A percentile compares a stretch with the other conserved stretches of the same genome.
Evolutionary conservation across 768 basidiomycete species (phyloP).

Genomic region (Boletus sensibilis): DNA sequence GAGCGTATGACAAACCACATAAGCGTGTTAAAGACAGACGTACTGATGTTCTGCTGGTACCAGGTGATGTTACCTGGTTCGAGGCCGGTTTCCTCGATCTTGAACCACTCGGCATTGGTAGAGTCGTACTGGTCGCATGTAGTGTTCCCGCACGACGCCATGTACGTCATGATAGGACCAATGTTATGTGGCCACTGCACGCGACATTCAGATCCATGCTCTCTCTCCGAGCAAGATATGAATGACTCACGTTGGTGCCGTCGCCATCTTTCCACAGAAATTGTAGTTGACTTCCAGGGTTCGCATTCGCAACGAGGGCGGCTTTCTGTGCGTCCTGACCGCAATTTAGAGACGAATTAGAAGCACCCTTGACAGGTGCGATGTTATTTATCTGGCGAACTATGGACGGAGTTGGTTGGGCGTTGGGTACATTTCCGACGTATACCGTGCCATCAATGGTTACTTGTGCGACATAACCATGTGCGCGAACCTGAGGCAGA

Average conservation of each 20-base stretch:
- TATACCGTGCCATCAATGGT: conserved; percentile 45
- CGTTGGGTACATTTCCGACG: conserved; percentile 42
- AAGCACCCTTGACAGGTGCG: conserved; percentile 54
- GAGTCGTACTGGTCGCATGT: conserved; percentile 62
- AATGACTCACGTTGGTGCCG: conserved; percentile 33
- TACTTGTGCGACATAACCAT: conserved; percentile 45
- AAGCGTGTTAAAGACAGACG: conserved; percentile 20
- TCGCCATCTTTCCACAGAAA: conserved; percentile 57
- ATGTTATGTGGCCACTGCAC: conserved; percentile 53
- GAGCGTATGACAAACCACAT: not conserved
- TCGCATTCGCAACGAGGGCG: conserved; percentile 49
- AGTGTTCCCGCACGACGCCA: conserved; percentile 58
- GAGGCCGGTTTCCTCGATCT: conserved; percentile 56
- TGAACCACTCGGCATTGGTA: conserved; percentile 68
- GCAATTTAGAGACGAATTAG: conserved; percentile 57
- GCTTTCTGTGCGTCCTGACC: conserved; percentile 54
- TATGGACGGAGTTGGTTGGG: conserved; percentile 38
- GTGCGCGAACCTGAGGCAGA: conserved; percentile 34
- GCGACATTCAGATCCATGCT: not conserved
- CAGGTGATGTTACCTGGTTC: conserved; percentile 40
- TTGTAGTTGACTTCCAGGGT: conserved; percentile 54
- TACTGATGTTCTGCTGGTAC: conserved; percentile 56
- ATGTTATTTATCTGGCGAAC: conserved; percentile 46
- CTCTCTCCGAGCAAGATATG: not conserved
- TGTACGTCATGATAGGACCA: conserved; percentile 73